These are phyloP conservation scores for Coemansia sp. DNA, from an alignment of 192 early-diverging fungal species.

Conservation along the genomic window DNA sequence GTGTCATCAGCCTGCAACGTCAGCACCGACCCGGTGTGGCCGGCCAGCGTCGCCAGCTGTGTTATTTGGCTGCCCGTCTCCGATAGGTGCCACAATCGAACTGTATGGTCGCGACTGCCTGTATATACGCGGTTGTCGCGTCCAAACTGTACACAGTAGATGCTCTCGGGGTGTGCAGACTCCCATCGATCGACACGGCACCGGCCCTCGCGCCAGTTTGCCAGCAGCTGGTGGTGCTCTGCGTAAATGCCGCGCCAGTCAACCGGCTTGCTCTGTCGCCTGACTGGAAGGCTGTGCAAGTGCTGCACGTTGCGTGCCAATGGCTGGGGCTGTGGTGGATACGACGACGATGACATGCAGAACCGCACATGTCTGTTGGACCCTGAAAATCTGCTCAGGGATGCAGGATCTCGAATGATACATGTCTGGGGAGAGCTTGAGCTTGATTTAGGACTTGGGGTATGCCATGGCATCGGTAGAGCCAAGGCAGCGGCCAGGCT, in stretches of 20 bases:
- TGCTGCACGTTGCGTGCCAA: neutral
- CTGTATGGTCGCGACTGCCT: slow-evolving; percentile 65
- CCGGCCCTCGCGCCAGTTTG: slow-evolving; percentile 69
- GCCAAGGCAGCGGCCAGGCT: slow-evolving; percentile 10
- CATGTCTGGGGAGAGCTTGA: neutral
- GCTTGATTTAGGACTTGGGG: neutral
- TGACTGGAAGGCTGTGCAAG: neutral
- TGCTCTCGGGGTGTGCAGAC: slow-evolving; percentile 73
- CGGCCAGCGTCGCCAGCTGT: slow-evolving; percentile 58
- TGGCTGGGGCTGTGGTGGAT: neutral
- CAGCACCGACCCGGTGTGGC: slow-evolving; percentile 77
- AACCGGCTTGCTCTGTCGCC: slow-evolving; percentile 25
- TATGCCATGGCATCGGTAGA: slow-evolving; percentile 6
- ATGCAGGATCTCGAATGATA: neutral
- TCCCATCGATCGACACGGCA: slow-evolving; percentile 62
- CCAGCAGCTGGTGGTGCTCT: slow-evolving; percentile 61
- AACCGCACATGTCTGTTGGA: neutral
- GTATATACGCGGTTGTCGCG: slow-evolving; percentile 62
- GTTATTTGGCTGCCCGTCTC: slow-evolving; percentile 50
- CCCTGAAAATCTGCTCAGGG: neutral
- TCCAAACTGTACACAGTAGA: slow-evolving; percentile 84
- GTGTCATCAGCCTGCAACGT: slow-evolving; percentile 77
- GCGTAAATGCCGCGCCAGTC: slow-evolving; percentile 76
- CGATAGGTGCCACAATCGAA: slow-evolving; percentile 76
- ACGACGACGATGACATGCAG: neutral